Evolutionary conservation across 495 filamentous ascomycete species (phyloP).

Genomic region (Lentithecium fluviatile): DNA sequence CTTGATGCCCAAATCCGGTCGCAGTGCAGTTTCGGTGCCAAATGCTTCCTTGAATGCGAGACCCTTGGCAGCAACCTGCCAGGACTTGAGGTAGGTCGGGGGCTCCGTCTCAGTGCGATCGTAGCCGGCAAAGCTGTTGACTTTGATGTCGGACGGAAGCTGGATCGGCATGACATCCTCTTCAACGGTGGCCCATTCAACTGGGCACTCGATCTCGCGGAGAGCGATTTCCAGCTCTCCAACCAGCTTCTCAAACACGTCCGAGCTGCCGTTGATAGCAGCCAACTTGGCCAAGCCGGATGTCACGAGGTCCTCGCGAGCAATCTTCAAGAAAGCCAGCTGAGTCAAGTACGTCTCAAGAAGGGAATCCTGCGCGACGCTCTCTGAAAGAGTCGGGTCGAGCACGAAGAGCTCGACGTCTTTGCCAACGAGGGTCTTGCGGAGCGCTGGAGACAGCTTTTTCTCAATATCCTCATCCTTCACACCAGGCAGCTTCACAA

Average conservation of each 20-base stretch:
- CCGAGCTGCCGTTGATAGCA: conserved; percentile 53
- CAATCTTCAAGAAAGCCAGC: conserved; percentile 76
- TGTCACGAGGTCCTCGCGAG: conserved; percentile 57
- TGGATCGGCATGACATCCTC: conserved; percentile 52
- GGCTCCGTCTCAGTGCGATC: conserved; percentile 73
- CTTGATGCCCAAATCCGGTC: conserved; percentile 82
- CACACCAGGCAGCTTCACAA: conserved; percentile 71
- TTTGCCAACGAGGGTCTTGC: conserved; percentile 66
- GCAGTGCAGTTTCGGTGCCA: conserved; percentile 65
- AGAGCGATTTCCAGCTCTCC: conserved; percentile 69
- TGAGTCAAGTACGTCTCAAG: conserved; percentile 63
- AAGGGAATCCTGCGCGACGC: conserved; percentile 57
- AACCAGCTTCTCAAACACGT: conserved; percentile 58
- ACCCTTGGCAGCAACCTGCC: conserved; percentile 80
- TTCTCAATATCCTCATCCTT: conserved; percentile 91
- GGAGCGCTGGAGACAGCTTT: conserved; percentile 67
- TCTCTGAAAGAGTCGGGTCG: conserved; percentile 64
- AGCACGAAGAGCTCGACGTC: conserved; percentile 68
- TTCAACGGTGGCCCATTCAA: conserved; percentile 70
- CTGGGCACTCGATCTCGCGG: conserved; percentile 69
- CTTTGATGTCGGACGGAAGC: conserved; percentile 60
- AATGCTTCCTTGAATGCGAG: conserved; percentile 95
- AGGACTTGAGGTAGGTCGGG: conserved; percentile 64
- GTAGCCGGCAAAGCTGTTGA: conserved; percentile 80
- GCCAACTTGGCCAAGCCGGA: conserved; percentile 57